Percentiles rank a stretch among this genome's conserved stretches.
Evolutionary conservation across 805 yeast species (phyloP).

Genomic region (Spathaspora sp.): DNA sequence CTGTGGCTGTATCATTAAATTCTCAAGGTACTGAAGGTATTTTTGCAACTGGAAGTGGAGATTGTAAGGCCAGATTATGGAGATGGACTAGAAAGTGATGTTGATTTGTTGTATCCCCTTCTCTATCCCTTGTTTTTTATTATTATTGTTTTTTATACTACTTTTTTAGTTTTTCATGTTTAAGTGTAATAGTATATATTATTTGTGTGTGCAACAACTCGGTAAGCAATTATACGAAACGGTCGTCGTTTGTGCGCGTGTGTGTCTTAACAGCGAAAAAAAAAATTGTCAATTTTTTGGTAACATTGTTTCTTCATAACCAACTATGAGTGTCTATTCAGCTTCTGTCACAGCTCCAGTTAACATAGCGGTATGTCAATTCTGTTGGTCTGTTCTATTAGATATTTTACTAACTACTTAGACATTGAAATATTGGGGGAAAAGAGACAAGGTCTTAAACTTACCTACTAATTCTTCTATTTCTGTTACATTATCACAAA

Average conservation of each 20-base stretch:
- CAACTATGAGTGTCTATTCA: slow-evolving; percentile 48
- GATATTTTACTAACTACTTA: slow-evolving; percentile 14
- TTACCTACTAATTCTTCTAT: slow-evolving; percentile 95
- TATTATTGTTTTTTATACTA: background rate
- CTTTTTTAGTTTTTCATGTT: too few species aligned
- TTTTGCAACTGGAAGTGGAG: slow-evolving; percentile 97
- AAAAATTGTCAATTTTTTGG: background rate
- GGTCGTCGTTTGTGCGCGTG: background rate
- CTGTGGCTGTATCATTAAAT: slow-evolving; percentile 86
- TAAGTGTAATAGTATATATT: background rate
- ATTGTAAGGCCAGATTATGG: slow-evolving; percentile 97
- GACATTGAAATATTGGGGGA: slow-evolving; percentile 98
- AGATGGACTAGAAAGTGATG: slow-evolving; percentile 57
- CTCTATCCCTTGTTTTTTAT: background rate
- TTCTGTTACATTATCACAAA: slow-evolving; percentile 89
- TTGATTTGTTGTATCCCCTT: background rate
- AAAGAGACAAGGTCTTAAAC: slow-evolving; percentile 83
- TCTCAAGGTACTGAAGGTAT: slow-evolving; percentile 72
- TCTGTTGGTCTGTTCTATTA: background rate
- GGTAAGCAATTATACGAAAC: background rate
- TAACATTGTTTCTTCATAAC: background rate
- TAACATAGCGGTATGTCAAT: slow-evolving; percentile 79
- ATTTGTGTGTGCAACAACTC: background rate
- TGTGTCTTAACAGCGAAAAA: too few species aligned
- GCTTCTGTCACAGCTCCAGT: slow-evolving; percentile 96